phyloP scores from a whole-genome alignment of 2,329 filamentous ascomycete species.

The Immersiporthe knoxdaviesiana region DNA sequence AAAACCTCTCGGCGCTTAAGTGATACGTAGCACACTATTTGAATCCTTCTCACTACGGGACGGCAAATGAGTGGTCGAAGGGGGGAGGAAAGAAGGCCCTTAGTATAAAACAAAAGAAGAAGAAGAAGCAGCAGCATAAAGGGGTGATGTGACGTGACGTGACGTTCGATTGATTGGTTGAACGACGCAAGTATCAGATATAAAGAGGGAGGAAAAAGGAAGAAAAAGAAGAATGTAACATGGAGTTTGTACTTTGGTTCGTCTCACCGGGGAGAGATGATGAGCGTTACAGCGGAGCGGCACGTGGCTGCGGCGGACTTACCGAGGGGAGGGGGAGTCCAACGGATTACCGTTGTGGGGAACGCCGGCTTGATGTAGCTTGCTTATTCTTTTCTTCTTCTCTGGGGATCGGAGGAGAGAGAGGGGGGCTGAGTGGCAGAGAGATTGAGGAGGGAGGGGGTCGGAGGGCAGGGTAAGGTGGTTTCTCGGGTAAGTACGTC shows the following conservation, averaged over 20 bases:
- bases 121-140: not conserved
- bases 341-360: constrained; percentile 3
- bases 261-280: not conserved
- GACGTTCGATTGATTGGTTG: not conserved
- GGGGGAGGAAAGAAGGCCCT: not conserved
- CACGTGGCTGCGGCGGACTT: not conserved
- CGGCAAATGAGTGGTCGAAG: too few species aligned
- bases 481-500: too few species aligned
- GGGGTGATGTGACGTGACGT: not conserved
- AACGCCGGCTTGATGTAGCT: not conserved
- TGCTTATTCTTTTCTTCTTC: not conserved
- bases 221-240: not conserved
- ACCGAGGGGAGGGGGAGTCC: too few species aligned
- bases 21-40: too few species aligned
- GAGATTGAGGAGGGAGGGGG: not conserved
- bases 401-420: not conserved
- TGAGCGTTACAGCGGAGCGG: not conserved
- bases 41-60: too few species aligned
- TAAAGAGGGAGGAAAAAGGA: not conserved
- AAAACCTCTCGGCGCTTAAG: too few species aligned
- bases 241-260: not conserved
- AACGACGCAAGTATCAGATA: not conserved
- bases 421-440: not conserved
- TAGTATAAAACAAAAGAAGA: not conserved
- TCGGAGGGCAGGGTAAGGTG: too few species aligned